These are phyloP conservation scores for Xylaria sp. DNA, from an alignment of 2,329 filamentous ascomycete species.

Conservation along the genomic window DNA sequence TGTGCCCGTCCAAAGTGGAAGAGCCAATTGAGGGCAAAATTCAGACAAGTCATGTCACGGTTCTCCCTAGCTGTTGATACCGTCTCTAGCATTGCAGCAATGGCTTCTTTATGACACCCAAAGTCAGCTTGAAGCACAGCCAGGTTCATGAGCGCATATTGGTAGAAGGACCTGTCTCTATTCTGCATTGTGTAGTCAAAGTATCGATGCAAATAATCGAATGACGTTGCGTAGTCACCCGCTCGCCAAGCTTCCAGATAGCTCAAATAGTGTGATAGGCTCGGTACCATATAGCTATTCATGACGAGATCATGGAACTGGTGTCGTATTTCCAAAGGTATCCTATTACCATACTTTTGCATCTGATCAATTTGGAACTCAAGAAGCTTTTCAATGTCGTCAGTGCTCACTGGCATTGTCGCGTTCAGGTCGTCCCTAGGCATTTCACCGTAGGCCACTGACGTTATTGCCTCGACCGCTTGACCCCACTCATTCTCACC, in stretches of 20 bases:
- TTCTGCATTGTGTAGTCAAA: constrained; percentile 97
- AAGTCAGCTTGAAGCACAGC: constrained; percentile 96
- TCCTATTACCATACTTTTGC: constrained; percentile 82
- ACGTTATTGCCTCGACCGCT: constrained; percentile 57
- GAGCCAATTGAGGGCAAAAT: constrained; percentile 95
- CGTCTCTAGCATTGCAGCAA: constrained; percentile 94
- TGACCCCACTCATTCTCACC: constrained; percentile 63
- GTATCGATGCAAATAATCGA: constrained; percentile 91
- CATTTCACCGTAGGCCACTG: constrained; percentile 64
- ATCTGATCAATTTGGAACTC: constrained; percentile 90
- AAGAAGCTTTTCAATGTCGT: constrained; percentile 82
- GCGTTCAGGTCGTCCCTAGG: constrained; percentile 55
- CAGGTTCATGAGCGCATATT: constrained; percentile 92
- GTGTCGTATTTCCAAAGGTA: constrained; percentile 78
- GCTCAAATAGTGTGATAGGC: constrained; percentile 79
- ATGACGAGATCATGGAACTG: constrained; percentile 75
- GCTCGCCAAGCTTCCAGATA: constrained; percentile 94
- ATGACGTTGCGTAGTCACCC: constrained; percentile 88
- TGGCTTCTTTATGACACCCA: constrained; percentile 86
- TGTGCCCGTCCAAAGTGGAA: constrained; percentile 93
- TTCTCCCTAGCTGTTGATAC: constrained; percentile 95
- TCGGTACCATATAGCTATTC: constrained; percentile 74
- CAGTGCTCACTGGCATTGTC: constrained; percentile 70
- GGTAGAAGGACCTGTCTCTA: constrained; percentile 85
- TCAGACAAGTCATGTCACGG: constrained; percentile 89